phyloP scores from a whole-genome alignment of 75 land plant species.

The Pinus taeda region DNA sequence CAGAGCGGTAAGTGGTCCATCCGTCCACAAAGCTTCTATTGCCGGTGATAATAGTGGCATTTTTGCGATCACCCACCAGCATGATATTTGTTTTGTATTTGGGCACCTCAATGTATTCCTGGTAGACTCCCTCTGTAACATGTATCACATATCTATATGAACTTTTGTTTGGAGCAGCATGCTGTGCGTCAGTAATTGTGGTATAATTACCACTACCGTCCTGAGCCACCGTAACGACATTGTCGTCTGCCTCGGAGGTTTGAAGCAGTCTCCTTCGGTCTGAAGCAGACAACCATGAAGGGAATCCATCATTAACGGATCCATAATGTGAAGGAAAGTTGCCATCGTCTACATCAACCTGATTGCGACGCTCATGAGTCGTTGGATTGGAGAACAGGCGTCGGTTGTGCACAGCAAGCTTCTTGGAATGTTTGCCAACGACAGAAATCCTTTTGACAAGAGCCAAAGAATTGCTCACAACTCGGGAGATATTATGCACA shows the following conservation, averaged over 20 bases:
- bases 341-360: too few relatives aligned
- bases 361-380: too few relatives aligned
- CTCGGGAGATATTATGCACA: slow-evolving; percentile 16
- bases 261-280: slow-evolving; percentile 18
- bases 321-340: too few relatives aligned
- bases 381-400: background rate
- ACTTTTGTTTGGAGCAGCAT: slow-evolving; percentile 39
- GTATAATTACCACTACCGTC: slow-evolving; percentile 60
- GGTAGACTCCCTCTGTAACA: slow-evolving; percentile 29
- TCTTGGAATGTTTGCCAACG: slow-evolving; percentile 12
- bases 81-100: slow-evolving; percentile 12
- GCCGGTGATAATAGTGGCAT: slow-evolving; percentile 27
- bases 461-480: slow-evolving; percentile 43
- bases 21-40: slow-evolving; percentile 1
- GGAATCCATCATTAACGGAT: slow-evolving; percentile 18
- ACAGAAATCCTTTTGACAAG: slow-evolving; percentile 46
- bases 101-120: slow-evolving; percentile 13
- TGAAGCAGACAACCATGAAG: slow-evolving; percentile 40
- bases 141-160: slow-evolving; percentile 19
- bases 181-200: slow-evolving; percentile 36
- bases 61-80: slow-evolving; percentile 26
- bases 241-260: background rate
- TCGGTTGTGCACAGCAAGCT: slow-evolving; percentile 3
- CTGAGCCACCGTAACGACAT: slow-evolving; percentile 42
- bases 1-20: slow-evolving; percentile 14